These are phyloP conservation scores for Coffea humblotiana DNA, from an alignment of 305 asterid species.

Conservation along the genomic window DNA sequence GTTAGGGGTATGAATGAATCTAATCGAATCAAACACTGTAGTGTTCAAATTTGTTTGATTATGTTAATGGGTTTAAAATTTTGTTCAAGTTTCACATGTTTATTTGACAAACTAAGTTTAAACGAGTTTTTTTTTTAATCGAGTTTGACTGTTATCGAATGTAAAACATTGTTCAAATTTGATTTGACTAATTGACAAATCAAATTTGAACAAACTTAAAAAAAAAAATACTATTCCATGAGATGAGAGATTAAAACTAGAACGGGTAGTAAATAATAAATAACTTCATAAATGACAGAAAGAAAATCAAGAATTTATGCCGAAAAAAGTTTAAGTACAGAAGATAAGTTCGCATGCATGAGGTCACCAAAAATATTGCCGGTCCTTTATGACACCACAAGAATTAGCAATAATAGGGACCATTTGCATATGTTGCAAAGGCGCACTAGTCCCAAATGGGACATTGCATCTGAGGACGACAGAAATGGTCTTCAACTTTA, in stretches of 20 bases:
- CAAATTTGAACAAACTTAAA: too few species aligned
- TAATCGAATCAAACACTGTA: too few species aligned
- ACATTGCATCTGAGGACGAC: slow-evolving; percentile 6
- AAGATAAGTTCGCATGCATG: slow-evolving; percentile 3
- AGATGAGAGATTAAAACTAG: neutral
- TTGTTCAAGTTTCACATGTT: too few species aligned
- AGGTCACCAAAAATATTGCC: neutral
- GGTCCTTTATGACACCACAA: slow-evolving; percentile 4
- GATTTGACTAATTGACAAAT: too few species aligned
- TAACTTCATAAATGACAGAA: neutral
- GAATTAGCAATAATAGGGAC: neutral
- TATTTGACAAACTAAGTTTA: too few species aligned
- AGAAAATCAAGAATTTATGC: neutral
- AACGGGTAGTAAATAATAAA: neutral
- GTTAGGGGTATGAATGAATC: too few species aligned
- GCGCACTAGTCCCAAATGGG: slow-evolving; percentile 6
- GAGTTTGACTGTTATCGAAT: too few species aligned
- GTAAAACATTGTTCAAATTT: too few species aligned
- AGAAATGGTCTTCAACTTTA: slow-evolving; percentile 21
- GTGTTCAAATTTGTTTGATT: too few species aligned
- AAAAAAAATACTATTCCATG: too few species aligned
- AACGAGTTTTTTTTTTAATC: too few species aligned
- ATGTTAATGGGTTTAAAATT: too few species aligned
- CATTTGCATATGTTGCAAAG: neutral
- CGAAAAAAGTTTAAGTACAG: neutral